Percentiles rank a stretch among this genome's conserved stretches.
Evolutionary conservation across 176 grass and related monocot species (phyloP).

Genomic region (Ananas comosus): DNA sequence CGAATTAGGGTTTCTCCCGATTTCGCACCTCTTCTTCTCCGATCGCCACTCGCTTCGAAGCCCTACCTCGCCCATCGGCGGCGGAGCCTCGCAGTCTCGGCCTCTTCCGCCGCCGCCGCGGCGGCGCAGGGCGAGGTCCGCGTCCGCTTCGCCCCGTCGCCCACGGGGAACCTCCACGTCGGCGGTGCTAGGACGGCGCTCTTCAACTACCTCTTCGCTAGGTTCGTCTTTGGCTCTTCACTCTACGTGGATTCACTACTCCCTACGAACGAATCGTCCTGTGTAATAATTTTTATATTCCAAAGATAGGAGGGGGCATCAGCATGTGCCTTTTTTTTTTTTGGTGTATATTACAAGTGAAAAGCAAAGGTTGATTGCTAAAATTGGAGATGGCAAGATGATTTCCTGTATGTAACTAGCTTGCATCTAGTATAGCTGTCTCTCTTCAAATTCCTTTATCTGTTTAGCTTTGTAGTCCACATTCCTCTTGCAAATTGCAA

Average conservation of each 20-base stretch:
- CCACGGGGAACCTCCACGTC: conserved; percentile 83
- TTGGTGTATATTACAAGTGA: too few species aligned
- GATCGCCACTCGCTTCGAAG: conserved; percentile 12
- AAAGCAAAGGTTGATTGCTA: too few species aligned
- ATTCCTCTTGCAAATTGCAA: too few species aligned
- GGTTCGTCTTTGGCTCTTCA: conserved; percentile 17
- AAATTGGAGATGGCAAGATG: too few species aligned
- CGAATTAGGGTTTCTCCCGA: conserved; percentile 44
- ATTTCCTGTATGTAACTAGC: too few species aligned
- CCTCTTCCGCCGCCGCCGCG: neutral
- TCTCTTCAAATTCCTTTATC: too few species aligned
- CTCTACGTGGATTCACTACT: neutral
- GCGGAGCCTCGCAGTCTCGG: conserved; percentile 36
- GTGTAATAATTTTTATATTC: too few species aligned
- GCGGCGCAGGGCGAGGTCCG: conserved; percentile 38
- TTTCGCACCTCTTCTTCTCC: neutral
- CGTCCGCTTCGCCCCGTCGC: conserved; percentile 88
- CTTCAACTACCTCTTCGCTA: conserved; percentile 94
- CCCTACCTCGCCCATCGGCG: conserved; percentile 19
- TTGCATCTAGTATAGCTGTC: too few species aligned
- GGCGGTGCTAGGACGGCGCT: conserved; percentile 79
- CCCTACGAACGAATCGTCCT: too few species aligned
- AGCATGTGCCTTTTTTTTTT: too few species aligned
- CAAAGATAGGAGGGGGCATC: too few species aligned
- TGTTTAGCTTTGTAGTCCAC: too few species aligned